Base-by-base conservation (phyloP, 257 asterid species). In the Cruciata laevipes region DNA sequence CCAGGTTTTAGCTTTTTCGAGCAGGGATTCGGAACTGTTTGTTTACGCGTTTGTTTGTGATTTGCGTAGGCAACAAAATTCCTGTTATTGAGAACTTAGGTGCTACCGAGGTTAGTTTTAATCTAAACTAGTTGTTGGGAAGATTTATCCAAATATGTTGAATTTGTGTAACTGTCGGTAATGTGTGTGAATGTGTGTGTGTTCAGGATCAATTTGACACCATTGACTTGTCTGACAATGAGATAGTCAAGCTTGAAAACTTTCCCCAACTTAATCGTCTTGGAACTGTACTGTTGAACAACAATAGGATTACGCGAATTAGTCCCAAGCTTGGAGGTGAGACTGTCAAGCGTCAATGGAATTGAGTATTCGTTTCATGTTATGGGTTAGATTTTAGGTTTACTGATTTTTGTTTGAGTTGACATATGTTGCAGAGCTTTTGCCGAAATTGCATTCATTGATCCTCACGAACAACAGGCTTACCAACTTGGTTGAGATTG, bases 181-280 rank as follows among this genome's bases (percentile, higher is more conserved):
- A 38, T 38, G 11, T 5, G 53, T 44, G 53, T 47, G 55, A 9
- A 14, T 42, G 20, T 66, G 47, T 59, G 58, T 59, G 8, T 68
- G 16, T 63, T 51, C 87, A 94, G 98, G 99, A 90, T 83, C 99
- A 94, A 75, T 94, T 90, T 71, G 98, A 94, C 83, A 89, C 98
- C 57, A 76, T 94, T 71, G 99, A 94, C 74, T 83, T 94, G 73
- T 94, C 99, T 33, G 99, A 94, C 79, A 94, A 94, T 75, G 99
- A 94, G 88, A 94, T 94, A 72, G 99, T 94, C 71, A 94, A 94
- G 89, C 95, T 94, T 3, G 99, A 94, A 75, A 91, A 90, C 81
- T 90, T 90, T 70, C 96, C 96, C 1, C 23, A 63, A 71, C 75
- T 94, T 51, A 89, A 78, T 75, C 90, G 99, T n/a, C 82, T 94